Evolutionary conservation across 192 early-diverging fungal genomes (phyloP), one percentile per base, ranked within the genome.

Genomic region (Entomortierella beljakovae): DNA sequence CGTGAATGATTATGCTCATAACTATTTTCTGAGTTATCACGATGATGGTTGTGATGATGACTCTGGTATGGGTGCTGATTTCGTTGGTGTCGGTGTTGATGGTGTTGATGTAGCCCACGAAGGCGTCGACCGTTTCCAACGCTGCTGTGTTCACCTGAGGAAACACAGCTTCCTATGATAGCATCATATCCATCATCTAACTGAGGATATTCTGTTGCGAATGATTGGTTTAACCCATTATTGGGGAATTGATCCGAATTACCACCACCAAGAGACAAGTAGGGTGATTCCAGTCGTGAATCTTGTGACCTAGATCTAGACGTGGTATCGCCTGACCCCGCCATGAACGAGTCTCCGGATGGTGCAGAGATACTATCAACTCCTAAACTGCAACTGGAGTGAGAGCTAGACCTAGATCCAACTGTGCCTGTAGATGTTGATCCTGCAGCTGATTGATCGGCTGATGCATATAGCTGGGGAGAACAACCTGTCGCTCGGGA

Each of bases 391-490:
- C 18, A 22, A 25, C 20, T 6, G 42, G 10, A 9, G 10, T n/a
- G 16, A 25, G 28, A 49, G 4, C 28, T 15, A n/a, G 57, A 33
- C 38, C 10, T 32, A 16, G 57, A 20, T 22, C 35, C 35, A 22
- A 35, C 13, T 7, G 5, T 22, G 34, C 40, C 40, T 28, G 58
- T 20, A 16, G 58, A 61, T 22, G 10, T 25, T 9, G 38, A 61
- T 6, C 42, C 58, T 13, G 23, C 13, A 13, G 60, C 9, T 22
- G 46, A 61, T 2, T 40, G 46, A 15, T 61, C 60, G 28, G 23
- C 50, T 9, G 46, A 61, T n/a, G 29, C 29, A 50, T 60, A 60
- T 23, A n/a, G 40, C 11, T 37, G 58, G 11, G 58, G 46, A 28
- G 25, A n/a, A 5, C 25, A 23, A n/a, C 40, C 46, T 6, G 58